Percentiles rank a stretch among this genome's conserved stretches.
These are phyloP conservation scores for Oropetium thomaeum DNA, from an alignment of 176 grass and related monocot species.

Conservation along the genomic window DNA sequence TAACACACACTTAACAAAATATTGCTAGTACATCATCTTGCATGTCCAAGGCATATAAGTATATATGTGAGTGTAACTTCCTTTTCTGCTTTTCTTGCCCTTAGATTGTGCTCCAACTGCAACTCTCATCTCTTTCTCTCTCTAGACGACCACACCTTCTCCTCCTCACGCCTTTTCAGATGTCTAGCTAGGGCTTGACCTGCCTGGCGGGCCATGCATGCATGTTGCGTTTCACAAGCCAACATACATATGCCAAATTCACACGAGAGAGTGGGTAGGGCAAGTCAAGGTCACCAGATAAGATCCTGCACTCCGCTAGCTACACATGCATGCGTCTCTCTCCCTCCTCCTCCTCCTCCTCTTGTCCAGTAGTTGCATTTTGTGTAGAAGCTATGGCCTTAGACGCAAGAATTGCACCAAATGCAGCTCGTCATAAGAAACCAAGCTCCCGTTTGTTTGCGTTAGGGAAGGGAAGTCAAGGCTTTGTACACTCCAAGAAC, in stretches of 20 bases:
- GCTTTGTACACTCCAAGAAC: slow-evolving; percentile 56
- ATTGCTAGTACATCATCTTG: slow-evolving; percentile 31
- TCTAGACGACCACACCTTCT: slow-evolving; percentile 32
- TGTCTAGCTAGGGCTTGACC: slow-evolving; percentile 55
- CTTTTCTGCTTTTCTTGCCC: no score
- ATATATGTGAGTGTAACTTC: slow-evolving; percentile 42
- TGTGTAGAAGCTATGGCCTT: slow-evolving; percentile 55
- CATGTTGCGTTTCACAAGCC: slow-evolving; percentile 40
- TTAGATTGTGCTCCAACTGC: slow-evolving; percentile 35
- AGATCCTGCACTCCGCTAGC: slow-evolving; percentile 42
- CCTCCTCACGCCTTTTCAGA: slow-evolving; percentile 81
- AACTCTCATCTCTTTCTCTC: neutral
- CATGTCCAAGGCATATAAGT: slow-evolving; percentile 6
- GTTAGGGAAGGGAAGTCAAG: slow-evolving; percentile 45
- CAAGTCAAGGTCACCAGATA: slow-evolving; percentile 46
- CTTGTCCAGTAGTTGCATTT: slow-evolving; percentile 38
- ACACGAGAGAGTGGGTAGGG: slow-evolving; percentile 43
- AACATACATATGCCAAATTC: slow-evolving; percentile 46
- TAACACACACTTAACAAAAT: slow-evolving; percentile 21
- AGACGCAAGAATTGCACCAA: slow-evolving; percentile 44
- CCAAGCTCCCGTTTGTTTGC: slow-evolving; percentile 42
- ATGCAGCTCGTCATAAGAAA: slow-evolving; percentile 48
- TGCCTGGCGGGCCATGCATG: neutral
- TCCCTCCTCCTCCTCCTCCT: slow-evolving; percentile 1
- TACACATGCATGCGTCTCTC: neutral